Conservation (phyloP, 2,329 filamentous ascomycete species). For the Albophoma yamanashiensis region DNA sequence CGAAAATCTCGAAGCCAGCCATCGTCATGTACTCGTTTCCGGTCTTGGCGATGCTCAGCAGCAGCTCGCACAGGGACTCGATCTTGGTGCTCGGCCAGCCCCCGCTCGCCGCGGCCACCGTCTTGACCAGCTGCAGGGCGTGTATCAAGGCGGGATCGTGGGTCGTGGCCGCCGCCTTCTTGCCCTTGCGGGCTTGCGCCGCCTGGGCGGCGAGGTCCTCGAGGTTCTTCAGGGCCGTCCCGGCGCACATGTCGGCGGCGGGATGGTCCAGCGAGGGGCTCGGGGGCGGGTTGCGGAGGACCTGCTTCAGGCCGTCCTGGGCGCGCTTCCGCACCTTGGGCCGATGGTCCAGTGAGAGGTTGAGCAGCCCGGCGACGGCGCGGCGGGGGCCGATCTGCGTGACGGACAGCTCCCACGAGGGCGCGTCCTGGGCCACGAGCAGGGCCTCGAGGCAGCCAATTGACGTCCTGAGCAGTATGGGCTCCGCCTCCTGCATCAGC, state of each 20-base stretch:
- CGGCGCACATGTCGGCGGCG: conserved; percentile 90
- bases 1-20: conserved; percentile 93
- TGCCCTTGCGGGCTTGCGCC: conserved; percentile 47
- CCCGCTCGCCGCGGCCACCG: conserved; percentile 73
- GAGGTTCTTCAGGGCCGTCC: conserved; percentile 74
- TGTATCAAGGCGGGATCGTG: conserved; percentile 84
- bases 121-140: conserved; percentile 83
- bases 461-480: conserved; percentile 73
- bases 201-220: conserved; percentile 60
- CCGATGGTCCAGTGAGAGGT: conserved; percentile 72
- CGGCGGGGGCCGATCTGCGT: conserved; percentile 76
- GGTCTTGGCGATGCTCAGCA: conserved; percentile 79
- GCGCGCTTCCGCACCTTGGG: conserved; percentile 93
- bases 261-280: conserved; percentile 91
- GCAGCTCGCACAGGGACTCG: conserved; percentile 77
- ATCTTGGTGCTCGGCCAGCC: conserved; percentile 98
- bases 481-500: conserved; percentile 70
- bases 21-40: conserved; percentile 95
- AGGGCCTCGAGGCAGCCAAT: conserved; percentile 93
- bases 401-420: conserved; percentile 78
- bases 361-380: conserved; percentile 77
- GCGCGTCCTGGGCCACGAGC: conserved; percentile 75
- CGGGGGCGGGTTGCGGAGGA: conserved; percentile 77
- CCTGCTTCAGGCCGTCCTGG: conserved; percentile 75
- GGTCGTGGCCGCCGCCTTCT: conserved; percentile 48